A percentile compares a stretch with the other conserved stretches of the same genome.
Evolutionary conservation across 805 yeast species (phyloP).

Genomic region (Wickerhamiella siamensis): DNA sequence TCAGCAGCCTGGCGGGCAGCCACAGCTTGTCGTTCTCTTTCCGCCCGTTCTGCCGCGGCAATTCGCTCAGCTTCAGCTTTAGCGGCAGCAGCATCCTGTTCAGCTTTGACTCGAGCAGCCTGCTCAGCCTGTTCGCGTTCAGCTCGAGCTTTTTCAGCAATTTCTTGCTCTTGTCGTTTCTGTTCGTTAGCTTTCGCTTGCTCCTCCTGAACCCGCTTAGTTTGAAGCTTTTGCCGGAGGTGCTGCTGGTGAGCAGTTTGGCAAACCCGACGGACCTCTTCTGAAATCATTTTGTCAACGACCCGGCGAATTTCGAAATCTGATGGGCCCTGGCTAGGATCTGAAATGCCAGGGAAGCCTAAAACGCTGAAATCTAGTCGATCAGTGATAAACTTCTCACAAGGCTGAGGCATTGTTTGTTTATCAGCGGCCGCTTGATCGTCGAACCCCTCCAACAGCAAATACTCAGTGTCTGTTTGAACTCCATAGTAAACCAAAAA

Average conservation of each 20-base stretch:
- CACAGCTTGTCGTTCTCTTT: neutral
- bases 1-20: neutral
- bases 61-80: neutral
- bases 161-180: neutral
- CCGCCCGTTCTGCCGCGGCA: neutral
- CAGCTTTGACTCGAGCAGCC: neutral
- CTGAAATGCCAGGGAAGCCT: neutral
- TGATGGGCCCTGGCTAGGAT: neutral
- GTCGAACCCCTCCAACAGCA: neutral
- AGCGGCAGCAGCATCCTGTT: neutral
- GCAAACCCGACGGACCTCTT: neutral
- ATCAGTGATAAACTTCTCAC: slow-evolving; percentile 2
- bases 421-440: neutral
- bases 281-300: neutral
- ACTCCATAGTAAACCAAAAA: neutral
- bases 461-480: neutral
- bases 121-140: neutral
- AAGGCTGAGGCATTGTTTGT: neutral
- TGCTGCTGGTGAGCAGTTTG: neutral
- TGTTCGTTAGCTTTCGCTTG: neutral
- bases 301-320: neutral
- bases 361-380: slow-evolving; percentile 1
- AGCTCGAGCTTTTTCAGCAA: neutral
- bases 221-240: neutral
- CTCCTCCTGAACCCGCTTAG: neutral